Conservation (phyloP, 208 protist genomes). For the Angomonas desouzai region DNA sequence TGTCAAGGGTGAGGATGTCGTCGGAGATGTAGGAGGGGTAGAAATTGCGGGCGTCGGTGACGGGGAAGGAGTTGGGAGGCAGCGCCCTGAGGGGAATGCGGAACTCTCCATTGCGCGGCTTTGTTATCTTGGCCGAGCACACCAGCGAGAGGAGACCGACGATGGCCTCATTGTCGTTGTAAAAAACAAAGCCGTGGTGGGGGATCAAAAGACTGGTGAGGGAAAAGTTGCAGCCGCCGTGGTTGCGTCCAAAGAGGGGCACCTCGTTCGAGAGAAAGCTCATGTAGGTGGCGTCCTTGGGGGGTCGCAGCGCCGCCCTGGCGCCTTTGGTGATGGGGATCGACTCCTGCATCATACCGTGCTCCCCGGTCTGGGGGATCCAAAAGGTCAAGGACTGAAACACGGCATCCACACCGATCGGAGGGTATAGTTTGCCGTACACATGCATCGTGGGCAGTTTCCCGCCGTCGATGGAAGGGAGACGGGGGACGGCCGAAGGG, state of each 20-base stretch:
- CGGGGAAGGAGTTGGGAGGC: conserved; percentile 12
- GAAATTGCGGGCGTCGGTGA: conserved; percentile 7
- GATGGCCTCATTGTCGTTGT: conserved; percentile 25
- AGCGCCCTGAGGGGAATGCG: conserved; percentile 18
- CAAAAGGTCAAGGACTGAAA: conserved; percentile 69
- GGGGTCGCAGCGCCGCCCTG: conserved; percentile 25
- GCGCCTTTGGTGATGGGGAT: conserved; percentile 19
- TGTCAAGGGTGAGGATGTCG: not conserved
- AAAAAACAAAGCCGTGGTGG: conserved; percentile 76
- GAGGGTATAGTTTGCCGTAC: conserved; percentile 36
- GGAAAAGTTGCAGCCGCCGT: conserved; percentile 20
- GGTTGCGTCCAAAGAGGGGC: conserved; percentile 60
- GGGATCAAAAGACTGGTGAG: conserved; percentile 28
- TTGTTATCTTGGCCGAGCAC: conserved; percentile 20
- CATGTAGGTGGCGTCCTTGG: conserved; percentile 31
- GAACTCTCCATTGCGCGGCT: conserved; percentile 27
- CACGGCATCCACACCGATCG: conserved; percentile 37
- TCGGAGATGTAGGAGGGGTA: conserved; percentile 12
- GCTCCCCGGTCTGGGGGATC: conserved; percentile 51
- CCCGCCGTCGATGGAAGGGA: conserved; percentile 1
- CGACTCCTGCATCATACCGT: conserved; percentile 50
- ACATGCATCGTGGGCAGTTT: conserved; percentile 20
- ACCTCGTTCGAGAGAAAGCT: conserved; percentile 59
- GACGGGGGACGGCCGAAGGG: not conserved
- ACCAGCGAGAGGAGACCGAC: conserved; percentile 55